Percentiles rank a stretch among this genome's conserved stretches.
These are phyloP conservation scores for Leishmania lainsoni DNA, from an alignment of 208 protist genomes.

Conservation along the genomic window DNA sequence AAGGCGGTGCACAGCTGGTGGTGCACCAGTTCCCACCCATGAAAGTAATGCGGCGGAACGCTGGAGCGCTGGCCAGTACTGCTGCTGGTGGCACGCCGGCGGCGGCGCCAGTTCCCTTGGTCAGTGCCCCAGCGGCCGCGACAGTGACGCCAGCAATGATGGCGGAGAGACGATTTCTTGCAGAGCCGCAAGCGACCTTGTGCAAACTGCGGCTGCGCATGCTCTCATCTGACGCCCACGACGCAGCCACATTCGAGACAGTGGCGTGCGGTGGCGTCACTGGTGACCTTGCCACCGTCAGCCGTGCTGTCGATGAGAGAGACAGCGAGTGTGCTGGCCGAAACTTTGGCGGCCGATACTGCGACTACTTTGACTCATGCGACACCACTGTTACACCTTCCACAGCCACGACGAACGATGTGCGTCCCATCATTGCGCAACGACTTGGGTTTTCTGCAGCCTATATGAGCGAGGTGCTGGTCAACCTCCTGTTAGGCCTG, in stretches of 20 bases:
- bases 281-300: background rate
- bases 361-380: background rate
- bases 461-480: conserved; percentile 26
- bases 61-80: background rate
- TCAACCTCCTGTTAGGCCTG: background rate
- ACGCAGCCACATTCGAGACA: background rate
- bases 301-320: background rate
- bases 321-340: background rate
- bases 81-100: background rate
- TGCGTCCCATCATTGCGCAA: conserved; percentile 25
- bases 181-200: conserved; percentile 56
- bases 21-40: conserved; percentile 72
- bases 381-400: background rate
- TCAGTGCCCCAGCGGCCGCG: background rate
- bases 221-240: background rate
- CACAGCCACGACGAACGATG: conserved; percentile 8
- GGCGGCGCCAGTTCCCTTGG: background rate
- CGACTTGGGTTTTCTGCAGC: conserved; percentile 15
- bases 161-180: conserved; percentile 39
- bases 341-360: background rate
- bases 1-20: conserved; percentile 59
- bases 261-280: background rate
- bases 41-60: conserved; percentile 58
- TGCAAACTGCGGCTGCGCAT: conserved; percentile 21
- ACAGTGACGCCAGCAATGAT: conserved; percentile 7